Evolutionary conservation across 257 asterid species (phyloP).

Genomic region (Solanum verrucosum): DNA sequence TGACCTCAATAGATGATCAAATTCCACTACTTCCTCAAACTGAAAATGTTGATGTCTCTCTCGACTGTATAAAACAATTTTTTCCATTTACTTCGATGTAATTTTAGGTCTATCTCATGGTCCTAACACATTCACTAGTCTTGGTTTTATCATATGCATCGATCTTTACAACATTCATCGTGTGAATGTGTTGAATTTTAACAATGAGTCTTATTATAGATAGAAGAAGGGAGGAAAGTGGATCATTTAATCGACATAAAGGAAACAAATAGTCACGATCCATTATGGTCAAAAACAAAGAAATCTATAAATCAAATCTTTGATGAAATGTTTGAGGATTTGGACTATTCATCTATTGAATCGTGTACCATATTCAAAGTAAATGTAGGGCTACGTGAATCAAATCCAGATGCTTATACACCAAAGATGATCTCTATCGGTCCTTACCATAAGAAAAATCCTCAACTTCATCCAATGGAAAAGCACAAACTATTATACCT

Average conservation of each 20-base stretch:
- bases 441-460: slow-evolving; percentile 1
- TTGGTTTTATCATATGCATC: background rate
- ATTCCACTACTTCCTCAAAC: background rate
- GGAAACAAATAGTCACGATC: background rate
- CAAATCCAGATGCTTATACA: background rate
- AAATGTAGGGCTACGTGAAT: background rate
- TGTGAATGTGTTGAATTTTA: no score
- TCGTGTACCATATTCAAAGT: background rate
- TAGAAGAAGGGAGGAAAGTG: background rate
- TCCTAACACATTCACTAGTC: background rate
- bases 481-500: background rate
- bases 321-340: background rate
- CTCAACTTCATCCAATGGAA: background rate
- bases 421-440: slow-evolving; percentile 10
- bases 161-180: no score
- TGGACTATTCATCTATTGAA: background rate
- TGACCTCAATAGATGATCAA: background rate
- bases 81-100: background rate
- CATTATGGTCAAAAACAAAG: no score
- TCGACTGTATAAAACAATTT: background rate
- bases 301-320: background rate
- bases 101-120: background rate
- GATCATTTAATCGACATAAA: background rate
- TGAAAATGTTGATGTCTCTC: background rate
- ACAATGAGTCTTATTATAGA: background rate